These are phyloP conservation scores for Solanum rostratum DNA, from an alignment of 257 asterid genomes.

Conservation along the genomic window DNA sequence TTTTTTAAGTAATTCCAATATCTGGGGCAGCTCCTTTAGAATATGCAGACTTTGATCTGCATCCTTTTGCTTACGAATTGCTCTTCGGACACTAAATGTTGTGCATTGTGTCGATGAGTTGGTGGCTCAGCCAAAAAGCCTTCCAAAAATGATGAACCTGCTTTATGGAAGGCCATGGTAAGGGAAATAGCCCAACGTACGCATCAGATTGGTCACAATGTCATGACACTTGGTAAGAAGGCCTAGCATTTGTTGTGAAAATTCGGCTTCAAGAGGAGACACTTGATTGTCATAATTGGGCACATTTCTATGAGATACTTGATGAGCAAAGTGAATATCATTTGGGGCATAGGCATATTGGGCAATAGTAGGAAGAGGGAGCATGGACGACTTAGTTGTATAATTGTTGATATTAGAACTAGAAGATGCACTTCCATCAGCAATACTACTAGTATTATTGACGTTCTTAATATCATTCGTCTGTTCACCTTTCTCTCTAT, in stretches of 20 bases:
- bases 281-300: conserved; percentile 18
- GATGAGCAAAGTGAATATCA: conserved; percentile 1
- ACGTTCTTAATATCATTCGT: no score
- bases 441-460: no score
- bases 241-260: conserved; percentile 62
- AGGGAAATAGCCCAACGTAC: conserved; percentile 45
- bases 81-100: neutral
- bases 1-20: neutral
- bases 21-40: neutral
- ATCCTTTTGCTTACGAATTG: neutral
- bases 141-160: neutral
- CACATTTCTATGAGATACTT: conserved; percentile 12
- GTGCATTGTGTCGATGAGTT: neutral
- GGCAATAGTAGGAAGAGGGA: no score
- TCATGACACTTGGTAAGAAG: conserved; percentile 61
- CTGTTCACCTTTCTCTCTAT: no score
- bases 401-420: no score
- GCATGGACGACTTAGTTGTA: no score
- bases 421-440: no score
- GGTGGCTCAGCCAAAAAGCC: neutral
- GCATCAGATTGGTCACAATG: conserved; percentile 46
- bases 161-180: conserved; percentile 49
- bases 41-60: neutral
- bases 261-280: conserved; percentile 23
- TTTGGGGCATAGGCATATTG: no score